A percentile compares a stretch with the other conserved stretches of the same genome.
phyloP scores from a whole-genome alignment of 164 flowering plant species.

The Amborella trichopoda region DNA sequence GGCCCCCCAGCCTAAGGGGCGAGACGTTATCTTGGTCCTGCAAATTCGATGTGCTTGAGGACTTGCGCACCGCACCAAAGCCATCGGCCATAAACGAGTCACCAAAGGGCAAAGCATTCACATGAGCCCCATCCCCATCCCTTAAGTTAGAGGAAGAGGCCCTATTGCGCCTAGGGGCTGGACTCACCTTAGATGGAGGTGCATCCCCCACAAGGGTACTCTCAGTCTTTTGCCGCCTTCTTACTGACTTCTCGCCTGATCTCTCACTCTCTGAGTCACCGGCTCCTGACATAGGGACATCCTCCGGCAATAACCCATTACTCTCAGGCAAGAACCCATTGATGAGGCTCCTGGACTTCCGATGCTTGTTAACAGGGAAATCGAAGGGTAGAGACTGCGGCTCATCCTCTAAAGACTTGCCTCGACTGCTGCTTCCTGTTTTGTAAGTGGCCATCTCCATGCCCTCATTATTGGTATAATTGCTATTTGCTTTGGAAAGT shows the following conservation, averaged over 20 bases:
- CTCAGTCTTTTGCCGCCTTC: not conserved
- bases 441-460: constrained; percentile 46
- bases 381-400: constrained; percentile 17
- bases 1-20: constrained; percentile 8
- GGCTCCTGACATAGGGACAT: constrained; percentile 14
- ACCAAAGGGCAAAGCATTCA: no score
- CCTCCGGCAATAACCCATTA: constrained; percentile 14
- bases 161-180: no score
- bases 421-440: constrained; percentile 11
- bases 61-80: not conserved
- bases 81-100: not conserved
- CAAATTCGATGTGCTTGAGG: constrained; percentile 2
- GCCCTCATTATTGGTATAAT: constrained; percentile 17
- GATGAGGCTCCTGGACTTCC: constrained; percentile 51
- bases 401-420: constrained; percentile 32
- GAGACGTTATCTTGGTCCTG: not conserved
- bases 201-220: no score
- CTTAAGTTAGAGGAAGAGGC: no score
- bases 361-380: constrained; percentile 26
- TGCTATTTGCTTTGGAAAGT: constrained; percentile 10
- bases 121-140: no score
- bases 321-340: constrained; percentile 27
- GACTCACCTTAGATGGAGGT: no score
- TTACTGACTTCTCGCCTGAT: not conserved
- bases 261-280: not conserved